Evolutionary conservation across 768 basidiomycete species (phyloP), one percentile per base, ranked within the genome.

Genomic region (Calocera cornea): DNA sequence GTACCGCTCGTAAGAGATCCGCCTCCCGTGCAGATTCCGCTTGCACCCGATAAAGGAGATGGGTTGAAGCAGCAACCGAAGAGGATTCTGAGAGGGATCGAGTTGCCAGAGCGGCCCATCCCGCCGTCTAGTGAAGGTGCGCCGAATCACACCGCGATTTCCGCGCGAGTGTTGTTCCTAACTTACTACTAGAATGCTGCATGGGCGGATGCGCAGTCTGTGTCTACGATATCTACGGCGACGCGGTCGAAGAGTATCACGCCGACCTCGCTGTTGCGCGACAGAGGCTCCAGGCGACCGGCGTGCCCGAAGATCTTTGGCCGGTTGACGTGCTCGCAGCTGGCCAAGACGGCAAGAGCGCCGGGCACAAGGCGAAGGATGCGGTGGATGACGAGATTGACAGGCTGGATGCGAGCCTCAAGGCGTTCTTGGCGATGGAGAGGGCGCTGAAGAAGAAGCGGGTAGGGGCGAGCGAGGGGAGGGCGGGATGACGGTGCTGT

Each of bases 151-250:
- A 7, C 24, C 27, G 64, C 68, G 1, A 2, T 2, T 68, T 11
- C 34, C 27, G 47, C 64, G 31, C 31, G 33, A 8, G n/a, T 65
- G 17, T 24, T 31, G 1, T 22, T 41, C 2, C 33, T 41, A 22
- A 31, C 16, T 64, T 17, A 41, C n/a, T 22, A 2, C 11, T 70
- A 93, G 92, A 93, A 76, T 94, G 92, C 76, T 95, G 92, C 79
- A 95, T 95, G 92, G 92, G 91, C 1, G 90, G 90, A 34, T 95
- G 93, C 73, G 89, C 92, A 0, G 77, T 94, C n/a, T 95, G 93
- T 75, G 88, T 95, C 8, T 90, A 95, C 76, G 91, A 92, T 71
- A 75, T 93, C 29, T 92, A 93, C 76, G 86, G 89, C 69, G 90
- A 92, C 63, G 83, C 87, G 0, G 75, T 90, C 1, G 78, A 79